Conservation (phyloP, 2,329 filamentous ascomycete genomes). For the Fusarium udum region DNA sequence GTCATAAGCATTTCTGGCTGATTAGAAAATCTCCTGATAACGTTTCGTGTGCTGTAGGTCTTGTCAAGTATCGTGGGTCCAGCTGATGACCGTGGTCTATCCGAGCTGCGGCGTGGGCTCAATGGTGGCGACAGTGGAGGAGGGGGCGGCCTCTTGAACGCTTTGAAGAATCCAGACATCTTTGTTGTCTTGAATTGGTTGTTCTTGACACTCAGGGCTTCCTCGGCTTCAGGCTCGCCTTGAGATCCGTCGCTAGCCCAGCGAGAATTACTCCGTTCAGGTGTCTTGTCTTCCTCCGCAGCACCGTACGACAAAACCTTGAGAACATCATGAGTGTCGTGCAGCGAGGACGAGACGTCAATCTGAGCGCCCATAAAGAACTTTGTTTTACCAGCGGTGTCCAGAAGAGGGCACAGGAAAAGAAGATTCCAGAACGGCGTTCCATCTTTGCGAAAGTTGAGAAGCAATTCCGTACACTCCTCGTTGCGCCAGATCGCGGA, state of each 20-base stretch:
- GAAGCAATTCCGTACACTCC: slow-evolving; percentile 59
- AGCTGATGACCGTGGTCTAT: slow-evolving; percentile 39
- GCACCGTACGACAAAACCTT: slow-evolving; percentile 56
- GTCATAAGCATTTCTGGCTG: slow-evolving; percentile 36
- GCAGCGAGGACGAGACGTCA: slow-evolving; percentile 64
- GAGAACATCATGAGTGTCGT: slow-evolving; percentile 60
- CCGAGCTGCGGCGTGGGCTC: slow-evolving; percentile 40
- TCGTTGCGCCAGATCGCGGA: slow-evolving; percentile 53
- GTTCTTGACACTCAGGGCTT: slow-evolving; percentile 40
- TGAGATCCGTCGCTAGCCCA: slow-evolving; percentile 27
- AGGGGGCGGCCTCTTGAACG: slow-evolving; percentile 44
- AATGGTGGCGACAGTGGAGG: slow-evolving; percentile 38
- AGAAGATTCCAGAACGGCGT: slow-evolving; percentile 67
- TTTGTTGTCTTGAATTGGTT: slow-evolving; percentile 39
- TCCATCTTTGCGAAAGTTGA: slow-evolving; percentile 62
- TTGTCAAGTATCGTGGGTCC: slow-evolving; percentile 35
- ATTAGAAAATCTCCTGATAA: slow-evolving; percentile 35
- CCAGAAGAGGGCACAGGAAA: slow-evolving; percentile 61
- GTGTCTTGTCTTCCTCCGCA: slow-evolving; percentile 31
- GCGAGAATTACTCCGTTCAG: slow-evolving; percentile 11
- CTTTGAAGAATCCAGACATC: slow-evolving; percentile 48
- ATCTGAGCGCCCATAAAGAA: slow-evolving; percentile 67
- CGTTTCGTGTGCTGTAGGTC: slow-evolving; percentile 41
- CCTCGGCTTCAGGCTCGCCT: slow-evolving; percentile 40
- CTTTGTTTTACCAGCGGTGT: slow-evolving; percentile 56